A percentile compares a stretch with the other conserved stretches of the same genome.
These are phyloP conservation scores for Trichoderma polysporum DNA, from an alignment of 2,329 filamentous ascomycete species.

Conservation along the genomic window DNA sequence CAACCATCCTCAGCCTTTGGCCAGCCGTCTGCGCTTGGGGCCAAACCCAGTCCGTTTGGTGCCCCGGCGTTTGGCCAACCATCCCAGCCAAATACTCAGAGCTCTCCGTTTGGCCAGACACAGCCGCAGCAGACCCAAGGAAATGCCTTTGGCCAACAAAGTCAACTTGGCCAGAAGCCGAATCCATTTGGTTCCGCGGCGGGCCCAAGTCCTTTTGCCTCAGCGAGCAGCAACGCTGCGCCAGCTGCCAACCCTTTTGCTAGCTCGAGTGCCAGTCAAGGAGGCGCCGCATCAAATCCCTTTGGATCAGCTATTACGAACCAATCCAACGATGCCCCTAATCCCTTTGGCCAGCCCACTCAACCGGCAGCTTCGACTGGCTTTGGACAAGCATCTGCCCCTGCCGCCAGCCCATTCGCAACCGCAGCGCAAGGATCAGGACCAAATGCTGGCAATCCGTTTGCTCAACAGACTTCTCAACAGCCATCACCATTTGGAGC, in stretches of 20 bases:
- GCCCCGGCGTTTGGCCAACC: slow-evolving; percentile 38
- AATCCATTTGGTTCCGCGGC: slow-evolving; percentile 37
- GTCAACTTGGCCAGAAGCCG: slow-evolving; percentile 38
- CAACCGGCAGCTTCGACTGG: slow-evolving; percentile 24
- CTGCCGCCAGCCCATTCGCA: slow-evolving; percentile 33
- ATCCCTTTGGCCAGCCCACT: slow-evolving; percentile 28
- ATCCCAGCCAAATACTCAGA: slow-evolving; percentile 31
- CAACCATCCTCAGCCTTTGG: slow-evolving; percentile 39
- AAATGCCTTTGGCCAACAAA: slow-evolving; percentile 37
- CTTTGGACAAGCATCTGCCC: slow-evolving; percentile 31
- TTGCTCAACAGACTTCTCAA: slow-evolving; percentile 27
- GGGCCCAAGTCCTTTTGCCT: slow-evolving; percentile 30
- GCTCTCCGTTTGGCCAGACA: slow-evolving; percentile 33
- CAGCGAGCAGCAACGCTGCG: slow-evolving; percentile 24
- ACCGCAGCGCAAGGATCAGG: slow-evolving; percentile 23
- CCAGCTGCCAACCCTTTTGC: slow-evolving; percentile 33
- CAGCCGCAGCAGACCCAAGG: slow-evolving; percentile 27
- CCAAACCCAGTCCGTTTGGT: slow-evolving; percentile 38
- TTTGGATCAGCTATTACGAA: slow-evolving; percentile 18
- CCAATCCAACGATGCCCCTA: slow-evolving; percentile 22
- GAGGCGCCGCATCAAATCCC: slow-evolving; percentile 18
- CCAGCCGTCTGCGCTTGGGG: slow-evolving; percentile 39
- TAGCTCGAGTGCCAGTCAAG: slow-evolving; percentile 22
- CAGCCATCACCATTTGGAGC: slow-evolving; percentile 24
- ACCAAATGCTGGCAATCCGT: slow-evolving; percentile 29